Evolutionary conservation across 1,139 yeast genomes (phyloP).

Genomic region (Pichia sp.): DNA sequence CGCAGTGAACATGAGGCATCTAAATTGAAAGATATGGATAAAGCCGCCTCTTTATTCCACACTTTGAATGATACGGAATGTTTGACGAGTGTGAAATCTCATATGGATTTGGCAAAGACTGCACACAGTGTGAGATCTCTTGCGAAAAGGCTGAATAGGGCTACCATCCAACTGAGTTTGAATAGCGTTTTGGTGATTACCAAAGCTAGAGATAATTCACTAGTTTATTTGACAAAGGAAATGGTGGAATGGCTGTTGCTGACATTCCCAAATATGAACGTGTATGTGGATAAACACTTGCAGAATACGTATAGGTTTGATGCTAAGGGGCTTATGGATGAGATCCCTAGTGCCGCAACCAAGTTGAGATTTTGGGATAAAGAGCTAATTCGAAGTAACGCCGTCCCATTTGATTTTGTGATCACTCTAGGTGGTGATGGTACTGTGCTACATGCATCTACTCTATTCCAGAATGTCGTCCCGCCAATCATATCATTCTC

Average conservation of each 20-base stretch:
- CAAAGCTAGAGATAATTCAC: constrained; percentile 75
- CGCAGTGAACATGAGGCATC: too few species aligned
- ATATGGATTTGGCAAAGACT: constrained; percentile 71
- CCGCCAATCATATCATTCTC: constrained; percentile 87
- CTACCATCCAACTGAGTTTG: constrained; percentile 66
- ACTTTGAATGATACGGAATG: constrained; percentile 12
- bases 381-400: constrained; percentile 44
- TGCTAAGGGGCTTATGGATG: constrained; percentile 32
- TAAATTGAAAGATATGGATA: constrained; percentile 6
- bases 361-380: constrained; percentile 64
- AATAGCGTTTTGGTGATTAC: constrained; percentile 73
- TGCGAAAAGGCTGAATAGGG: constrained; percentile 66
- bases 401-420: constrained; percentile 65
- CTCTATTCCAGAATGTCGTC: constrained; percentile 69
- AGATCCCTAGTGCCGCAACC: constrained; percentile 35
- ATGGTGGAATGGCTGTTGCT: constrained; percentile 68
- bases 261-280: constrained; percentile 34
- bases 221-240: constrained; percentile 68
- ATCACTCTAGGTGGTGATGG: constrained; percentile 89
- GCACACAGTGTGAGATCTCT: constrained; percentile 81
- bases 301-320: constrained; percentile 57
- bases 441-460: constrained; percentile 74
- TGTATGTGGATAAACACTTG: constrained; percentile 67
- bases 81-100: constrained; percentile 45
- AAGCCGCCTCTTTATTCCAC: constrained; percentile 7